Conservation (phyloP, 805 yeast genomes). For the Ogataea paraovalis region DNA sequence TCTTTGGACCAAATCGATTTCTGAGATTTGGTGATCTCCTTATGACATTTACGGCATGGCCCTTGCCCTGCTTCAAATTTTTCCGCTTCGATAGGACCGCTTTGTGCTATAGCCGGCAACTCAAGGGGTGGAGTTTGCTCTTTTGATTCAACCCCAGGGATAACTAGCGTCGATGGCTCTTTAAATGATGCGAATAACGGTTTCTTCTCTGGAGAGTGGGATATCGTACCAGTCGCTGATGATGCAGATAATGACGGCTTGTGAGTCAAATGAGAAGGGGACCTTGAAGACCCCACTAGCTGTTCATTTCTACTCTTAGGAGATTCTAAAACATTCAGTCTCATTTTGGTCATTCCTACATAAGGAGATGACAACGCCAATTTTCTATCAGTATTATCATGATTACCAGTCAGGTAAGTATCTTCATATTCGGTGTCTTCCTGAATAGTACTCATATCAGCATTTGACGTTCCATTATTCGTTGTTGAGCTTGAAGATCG, state of each 20-base stretch:
- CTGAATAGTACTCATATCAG: slow-evolving; percentile 33
- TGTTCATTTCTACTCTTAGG: slow-evolving; percentile 10
- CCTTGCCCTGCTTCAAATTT: slow-evolving; percentile 61
- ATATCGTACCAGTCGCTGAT: not conserved
- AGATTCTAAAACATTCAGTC: slow-evolving; percentile 16
- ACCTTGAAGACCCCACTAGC: not conserved
- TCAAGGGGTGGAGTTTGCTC: not conserved
- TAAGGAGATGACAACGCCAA: not conserved
- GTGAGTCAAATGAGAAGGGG: not conserved
- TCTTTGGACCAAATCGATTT: slow-evolving; percentile 82
- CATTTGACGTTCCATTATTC: not conserved
- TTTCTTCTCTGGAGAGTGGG: not conserved
- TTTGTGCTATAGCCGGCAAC: not conserved
- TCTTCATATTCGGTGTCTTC: slow-evolving; percentile 32
- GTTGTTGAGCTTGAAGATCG: not conserved
- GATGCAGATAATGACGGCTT: not conserved
- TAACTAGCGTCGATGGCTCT: not conserved
- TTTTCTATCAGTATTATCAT: too few relatives aligned
- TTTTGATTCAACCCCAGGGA: not conserved
- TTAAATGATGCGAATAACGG: not conserved
- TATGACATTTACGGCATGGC: slow-evolving; percentile 73
- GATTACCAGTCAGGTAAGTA: slow-evolving; percentile 3
- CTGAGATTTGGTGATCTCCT: slow-evolving; percentile 41
- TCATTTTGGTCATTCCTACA: slow-evolving; percentile 20
- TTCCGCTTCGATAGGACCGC: not conserved